These are phyloP conservation scores for Diutina pseudorugosa DNA, from an alignment of 1,139 yeast genomes.

Conservation along the genomic window DNA sequence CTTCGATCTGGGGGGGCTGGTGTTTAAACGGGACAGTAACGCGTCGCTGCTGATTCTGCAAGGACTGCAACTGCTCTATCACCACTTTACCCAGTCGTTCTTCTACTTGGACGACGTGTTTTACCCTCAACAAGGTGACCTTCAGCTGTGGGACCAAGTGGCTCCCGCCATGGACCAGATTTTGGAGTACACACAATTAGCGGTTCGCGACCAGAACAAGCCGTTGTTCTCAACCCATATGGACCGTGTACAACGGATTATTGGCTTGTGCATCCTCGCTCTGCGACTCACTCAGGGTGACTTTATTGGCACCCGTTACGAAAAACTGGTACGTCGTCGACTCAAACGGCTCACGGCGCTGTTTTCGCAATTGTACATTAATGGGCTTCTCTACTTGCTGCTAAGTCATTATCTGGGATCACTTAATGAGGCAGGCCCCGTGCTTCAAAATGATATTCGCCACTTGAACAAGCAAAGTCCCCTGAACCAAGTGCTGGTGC, in stretches of 20 bases:
- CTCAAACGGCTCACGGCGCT: slow-evolving; percentile 39
- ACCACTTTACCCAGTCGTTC: slow-evolving; percentile 31
- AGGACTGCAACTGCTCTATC: slow-evolving; percentile 21
- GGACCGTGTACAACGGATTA: slow-evolving; percentile 34
- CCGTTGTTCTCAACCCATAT: slow-evolving; percentile 41
- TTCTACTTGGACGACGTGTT: slow-evolving; percentile 33
- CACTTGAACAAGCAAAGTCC: slow-evolving; percentile 19
- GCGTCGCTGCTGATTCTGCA: slow-evolving; percentile 20
- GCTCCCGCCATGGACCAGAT: slow-evolving; percentile 32
- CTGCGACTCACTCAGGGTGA: slow-evolving; percentile 42
- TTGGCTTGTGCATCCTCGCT: slow-evolving; percentile 37
- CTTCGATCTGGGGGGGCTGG: slow-evolving; percentile 13
- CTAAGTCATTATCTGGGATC: slow-evolving; percentile 21
- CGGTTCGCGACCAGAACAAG: slow-evolving; percentile 37
- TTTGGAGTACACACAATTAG: slow-evolving; percentile 33
- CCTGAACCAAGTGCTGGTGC: background rate
- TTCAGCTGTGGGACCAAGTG: slow-evolving; percentile 45
- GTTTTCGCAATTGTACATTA: slow-evolving; percentile 47
- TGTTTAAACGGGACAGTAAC: slow-evolving; percentile 28
- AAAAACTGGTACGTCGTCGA: slow-evolving; percentile 31
- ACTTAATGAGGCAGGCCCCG: slow-evolving; percentile 16
- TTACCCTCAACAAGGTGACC: slow-evolving; percentile 44
- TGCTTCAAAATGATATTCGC: slow-evolving; percentile 21
- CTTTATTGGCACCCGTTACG: slow-evolving; percentile 31
- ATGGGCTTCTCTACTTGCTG: slow-evolving; percentile 42